Evolutionary conservation across 1,284 basidiomycete genomes (phyloP).

Genomic region (Pterulicium gracile): DNA sequence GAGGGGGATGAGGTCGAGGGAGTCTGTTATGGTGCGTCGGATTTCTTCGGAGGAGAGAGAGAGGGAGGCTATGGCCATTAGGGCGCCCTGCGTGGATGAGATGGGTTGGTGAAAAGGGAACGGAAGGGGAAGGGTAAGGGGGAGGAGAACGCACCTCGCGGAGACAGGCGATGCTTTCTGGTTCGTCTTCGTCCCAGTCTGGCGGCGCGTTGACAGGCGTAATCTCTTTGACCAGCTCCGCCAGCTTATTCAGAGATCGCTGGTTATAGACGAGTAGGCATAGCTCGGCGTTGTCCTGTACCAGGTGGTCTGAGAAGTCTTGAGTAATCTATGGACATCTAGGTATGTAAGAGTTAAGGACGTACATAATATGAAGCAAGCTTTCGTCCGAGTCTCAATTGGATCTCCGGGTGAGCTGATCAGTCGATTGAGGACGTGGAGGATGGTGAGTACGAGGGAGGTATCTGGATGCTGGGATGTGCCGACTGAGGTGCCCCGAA

Average conservation of each 20-base stretch:
- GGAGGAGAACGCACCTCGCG: slow-evolving; percentile 45
- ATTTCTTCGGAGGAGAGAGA: slow-evolving; percentile 62
- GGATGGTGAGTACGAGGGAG: not conserved
- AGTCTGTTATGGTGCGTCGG: slow-evolving; percentile 54
- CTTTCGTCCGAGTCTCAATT: not conserved
- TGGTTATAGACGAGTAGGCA: not conserved
- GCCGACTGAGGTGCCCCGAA: not conserved
- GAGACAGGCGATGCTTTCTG: slow-evolving; percentile 43
- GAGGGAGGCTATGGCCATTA: slow-evolving; percentile 63
- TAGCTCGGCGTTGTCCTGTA: not conserved
- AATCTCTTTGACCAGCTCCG: not conserved
- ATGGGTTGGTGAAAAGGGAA: not conserved
- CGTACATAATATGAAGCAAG: not conserved
- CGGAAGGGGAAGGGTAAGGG: not conserved
- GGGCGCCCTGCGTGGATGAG: slow-evolving; percentile 38
- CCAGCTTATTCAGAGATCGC: not conserved
- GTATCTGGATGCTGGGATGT: not conserved
- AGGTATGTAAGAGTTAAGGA: not conserved
- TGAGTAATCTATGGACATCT: too few relatives aligned
- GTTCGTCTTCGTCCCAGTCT: slow-evolving; percentile 39
- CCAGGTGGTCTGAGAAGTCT: not conserved
- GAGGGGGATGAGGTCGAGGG: slow-evolving; percentile 31
- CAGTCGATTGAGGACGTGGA: not conserved
- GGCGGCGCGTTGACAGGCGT: not conserved
- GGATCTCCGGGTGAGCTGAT: not conserved